Percentiles rank a stretch among this genome's conserved stretches.
phyloP scores from a whole-genome alignment of 192 early-diverging fungal species.

The Coemansia erecta region DNA sequence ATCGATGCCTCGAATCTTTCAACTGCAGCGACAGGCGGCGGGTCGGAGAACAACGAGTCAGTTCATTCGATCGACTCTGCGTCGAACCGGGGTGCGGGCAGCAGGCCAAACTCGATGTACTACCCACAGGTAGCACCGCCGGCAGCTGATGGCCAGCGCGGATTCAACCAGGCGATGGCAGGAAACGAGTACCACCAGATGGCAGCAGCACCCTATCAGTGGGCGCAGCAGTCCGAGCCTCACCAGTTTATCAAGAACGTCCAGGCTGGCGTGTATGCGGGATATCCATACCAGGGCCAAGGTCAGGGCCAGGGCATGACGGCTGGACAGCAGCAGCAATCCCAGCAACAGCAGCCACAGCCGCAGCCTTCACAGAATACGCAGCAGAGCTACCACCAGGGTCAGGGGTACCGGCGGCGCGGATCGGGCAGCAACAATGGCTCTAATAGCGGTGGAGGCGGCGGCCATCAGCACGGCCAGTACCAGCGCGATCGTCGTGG shows the following conservation, averaged over 20 bases:
- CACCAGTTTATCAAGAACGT: slow-evolving; percentile 11
- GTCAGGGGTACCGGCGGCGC: slow-evolving; percentile 17
- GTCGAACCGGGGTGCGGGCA: slow-evolving; percentile 23
- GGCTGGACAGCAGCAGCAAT: slow-evolving; percentile 13
- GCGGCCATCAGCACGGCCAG: slow-evolving; percentile 13
- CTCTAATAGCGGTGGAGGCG: slow-evolving; percentile 5
- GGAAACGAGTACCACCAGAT: slow-evolving; percentile 12
- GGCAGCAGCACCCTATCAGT: slow-evolving; percentile 22
- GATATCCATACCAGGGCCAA: not conserved
- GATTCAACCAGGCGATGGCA: slow-evolving; percentile 9
- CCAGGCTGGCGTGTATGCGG: slow-evolving; percentile 6
- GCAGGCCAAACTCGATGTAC: slow-evolving; percentile 11
- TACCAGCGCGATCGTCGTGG: slow-evolving; percentile 30
- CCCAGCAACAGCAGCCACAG: slow-evolving; percentile 8
- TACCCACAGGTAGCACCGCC: slow-evolving; percentile 11
- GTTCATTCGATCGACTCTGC: slow-evolving; percentile 35
- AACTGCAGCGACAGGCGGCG: slow-evolving; percentile 41
- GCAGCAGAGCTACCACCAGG: slow-evolving; percentile 10
- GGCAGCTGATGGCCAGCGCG: slow-evolving; percentile 14
- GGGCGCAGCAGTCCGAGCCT: slow-evolving; percentile 17
- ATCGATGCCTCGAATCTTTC: slow-evolving; percentile 37
- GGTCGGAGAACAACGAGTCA: slow-evolving; percentile 48
- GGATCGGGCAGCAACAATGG: slow-evolving; percentile 31
- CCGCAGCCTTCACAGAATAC: not conserved
- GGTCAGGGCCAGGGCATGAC: not conserved